These are phyloP conservation scores for Raphidocelis subcapitata DNA, from an alignment of 139 green algal species.

Conservation along the genomic window DNA sequence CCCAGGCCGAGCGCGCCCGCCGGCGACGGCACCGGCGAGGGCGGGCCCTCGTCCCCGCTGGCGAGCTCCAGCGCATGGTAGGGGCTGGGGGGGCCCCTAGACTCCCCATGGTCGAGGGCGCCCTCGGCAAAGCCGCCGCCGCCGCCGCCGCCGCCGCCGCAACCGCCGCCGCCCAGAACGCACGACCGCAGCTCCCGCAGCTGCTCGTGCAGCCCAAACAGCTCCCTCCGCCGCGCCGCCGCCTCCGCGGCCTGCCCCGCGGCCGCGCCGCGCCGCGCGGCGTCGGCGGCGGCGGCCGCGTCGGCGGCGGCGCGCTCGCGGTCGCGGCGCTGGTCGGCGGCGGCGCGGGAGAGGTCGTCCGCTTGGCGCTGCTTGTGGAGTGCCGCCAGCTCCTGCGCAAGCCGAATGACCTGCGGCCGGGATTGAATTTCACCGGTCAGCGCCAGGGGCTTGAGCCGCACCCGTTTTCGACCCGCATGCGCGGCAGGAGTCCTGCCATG, in stretches of 20 bases:
- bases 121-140: too few species aligned
- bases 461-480: too few species aligned
- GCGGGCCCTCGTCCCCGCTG: neutral
- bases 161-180: too few species aligned
- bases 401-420: slow-evolving; percentile 18
- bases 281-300: neutral
- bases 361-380: slow-evolving; percentile 31
- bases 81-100: too few species aligned
- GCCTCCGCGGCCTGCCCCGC: slow-evolving; percentile 9
- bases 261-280: slow-evolving; percentile 5
- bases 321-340: neutral
- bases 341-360: neutral
- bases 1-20: neutral
- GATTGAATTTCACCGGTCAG: too few species aligned
- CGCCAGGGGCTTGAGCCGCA: too few species aligned
- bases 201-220: slow-evolving; percentile 23
- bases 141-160: neutral
- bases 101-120: too few species aligned
- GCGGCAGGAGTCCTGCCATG: neutral
- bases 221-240: slow-evolving; percentile 26
- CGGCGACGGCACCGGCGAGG: neutral
- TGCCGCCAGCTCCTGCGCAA: slow-evolving; percentile 33
- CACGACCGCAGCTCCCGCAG: neutral
- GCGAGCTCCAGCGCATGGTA: neutral
- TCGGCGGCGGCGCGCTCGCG: neutral